Evolutionary conservation across 768 basidiomycete genomes (phyloP), one percentile per base, ranked within the genome.

Genomic region (Russula olivacea): DNA sequence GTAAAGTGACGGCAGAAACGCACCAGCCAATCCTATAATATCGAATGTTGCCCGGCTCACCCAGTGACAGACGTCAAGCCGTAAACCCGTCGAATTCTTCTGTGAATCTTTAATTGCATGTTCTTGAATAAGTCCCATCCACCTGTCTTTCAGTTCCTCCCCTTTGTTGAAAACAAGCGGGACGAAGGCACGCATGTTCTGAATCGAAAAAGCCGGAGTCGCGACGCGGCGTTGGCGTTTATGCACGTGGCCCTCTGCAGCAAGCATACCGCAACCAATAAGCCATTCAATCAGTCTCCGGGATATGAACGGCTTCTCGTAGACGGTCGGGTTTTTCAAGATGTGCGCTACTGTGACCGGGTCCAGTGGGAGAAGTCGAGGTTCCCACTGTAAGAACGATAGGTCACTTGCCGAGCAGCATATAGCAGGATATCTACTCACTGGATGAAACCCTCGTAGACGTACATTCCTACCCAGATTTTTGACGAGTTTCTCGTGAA

Each of bases 21-120:
- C 59, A 90, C 89, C 90, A 47, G 93, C 90, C n/a, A 91, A 72
- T 1, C 93, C 94, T 68, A 97, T 93, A 49, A 95, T 86, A 72
- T 96, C 94, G 69, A 97, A 89, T 0, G 93, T 93, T 10, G 87
- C 86, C 48, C 91, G 81, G 66, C 86, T 88, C 38, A 94, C 74
- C 88, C 89, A 95, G 67, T 82, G 84, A 70, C 83, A 86, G 8
- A 94, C 83, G 69, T 97, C 91, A 28, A 97, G 70, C 69, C 69
- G 79, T 63, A 71, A 69, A 8, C 69, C 77, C 9, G 69, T 53
- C 51, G 21, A 59, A 11, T 45, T 61, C 10, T 64, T 60, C 5
- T 67, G 55, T 1, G 36, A 23, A 17, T n/a, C 19, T 43, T 69
- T 52, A 51, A 71, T 70, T 54, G 68, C 65, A 64, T 75, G 66